phyloP scores from a whole-genome alignment of 2,329 filamentous ascomycete genomes.

The Neofusicoccum cordaticola region DNA sequence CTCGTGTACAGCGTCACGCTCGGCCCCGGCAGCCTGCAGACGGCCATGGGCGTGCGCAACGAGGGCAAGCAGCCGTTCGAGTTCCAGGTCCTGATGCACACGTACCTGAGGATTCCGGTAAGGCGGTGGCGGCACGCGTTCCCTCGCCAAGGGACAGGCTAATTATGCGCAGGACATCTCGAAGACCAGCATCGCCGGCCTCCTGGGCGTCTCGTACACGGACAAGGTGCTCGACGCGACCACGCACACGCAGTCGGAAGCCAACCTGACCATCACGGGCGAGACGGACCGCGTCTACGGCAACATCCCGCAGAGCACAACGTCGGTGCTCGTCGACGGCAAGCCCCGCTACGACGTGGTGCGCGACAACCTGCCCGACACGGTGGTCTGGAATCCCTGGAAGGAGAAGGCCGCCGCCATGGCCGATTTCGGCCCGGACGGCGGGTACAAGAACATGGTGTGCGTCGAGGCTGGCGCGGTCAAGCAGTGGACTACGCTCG shows the following conservation, averaged over 20 bases:
- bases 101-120: conserved; percentile 80
- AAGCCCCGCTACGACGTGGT: conserved; percentile 68
- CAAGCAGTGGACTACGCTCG: conserved; percentile 75
- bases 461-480: conserved; percentile 91
- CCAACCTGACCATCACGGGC: conserved; percentile 65
- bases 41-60: conserved; percentile 83
- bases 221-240: conserved; percentile 75
- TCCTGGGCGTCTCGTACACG: conserved; percentile 71
- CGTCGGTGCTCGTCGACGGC: conserved; percentile 62
- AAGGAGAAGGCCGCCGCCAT: conserved; percentile 77
- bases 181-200: conserved; percentile 68
- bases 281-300: conserved; percentile 91
- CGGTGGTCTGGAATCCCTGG: conserved; percentile 98
- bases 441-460: conserved; percentile 89
- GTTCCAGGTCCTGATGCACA: conserved; percentile 88
- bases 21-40: conserved; percentile 69
- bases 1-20: conserved; percentile 92
- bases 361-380: conserved; percentile 80
- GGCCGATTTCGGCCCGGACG: conserved; percentile 82
- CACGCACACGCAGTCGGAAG: conserved; percentile 63
- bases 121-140: conserved; percentile 27
- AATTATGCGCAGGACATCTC: conserved; percentile 66
- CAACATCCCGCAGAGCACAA: conserved; percentile 58
- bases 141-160: neutral
- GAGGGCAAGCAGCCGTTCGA: conserved; percentile 80